These are phyloP conservation scores for Oropetium thomaeum DNA, from an alignment of 176 grass and related monocot species.

Conservation along the genomic window DNA sequence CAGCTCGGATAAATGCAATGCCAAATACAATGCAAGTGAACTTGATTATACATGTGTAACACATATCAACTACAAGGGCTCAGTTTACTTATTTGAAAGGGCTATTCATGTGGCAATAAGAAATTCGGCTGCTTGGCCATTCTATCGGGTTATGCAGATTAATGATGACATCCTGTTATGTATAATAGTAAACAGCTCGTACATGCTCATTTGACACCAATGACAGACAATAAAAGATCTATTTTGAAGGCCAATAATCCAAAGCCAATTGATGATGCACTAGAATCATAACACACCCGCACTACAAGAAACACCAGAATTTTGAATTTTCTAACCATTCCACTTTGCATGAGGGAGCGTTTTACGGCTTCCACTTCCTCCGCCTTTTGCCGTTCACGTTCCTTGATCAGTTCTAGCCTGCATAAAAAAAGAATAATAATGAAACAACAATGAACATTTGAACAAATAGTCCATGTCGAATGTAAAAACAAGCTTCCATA, in stretches of 20 bases:
- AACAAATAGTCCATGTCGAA: not conserved
- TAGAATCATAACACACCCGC: not conserved
- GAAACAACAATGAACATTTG: not conserved
- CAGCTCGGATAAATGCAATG: too few species aligned
- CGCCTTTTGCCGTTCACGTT: conserved; percentile 87
- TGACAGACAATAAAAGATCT: not conserved
- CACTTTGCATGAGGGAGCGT: conserved; percentile 82
- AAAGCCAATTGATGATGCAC: not conserved
- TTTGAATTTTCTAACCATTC: conserved; percentile 70
- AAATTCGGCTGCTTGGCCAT: not conserved
- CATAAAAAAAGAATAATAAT: not conserved
- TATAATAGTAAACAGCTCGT: not conserved
- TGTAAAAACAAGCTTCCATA: not conserved
- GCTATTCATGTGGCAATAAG: not conserved
- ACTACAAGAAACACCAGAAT: not conserved
- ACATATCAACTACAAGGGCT: not conserved
- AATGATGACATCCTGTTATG: not conserved
- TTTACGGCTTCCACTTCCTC: conserved; percentile 85
- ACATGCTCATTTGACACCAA: not conserved
- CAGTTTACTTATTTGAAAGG: not conserved
- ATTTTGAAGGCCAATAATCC: not conserved
- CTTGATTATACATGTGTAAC: not conserved
- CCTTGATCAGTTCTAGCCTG: conserved; percentile 82
- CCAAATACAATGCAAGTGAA: not conserved
- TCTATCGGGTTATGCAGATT: not conserved